phyloP scores from a whole-genome alignment of 2,329 filamentous ascomycete species.

The Magnaporthiopsis incrustans region DNA sequence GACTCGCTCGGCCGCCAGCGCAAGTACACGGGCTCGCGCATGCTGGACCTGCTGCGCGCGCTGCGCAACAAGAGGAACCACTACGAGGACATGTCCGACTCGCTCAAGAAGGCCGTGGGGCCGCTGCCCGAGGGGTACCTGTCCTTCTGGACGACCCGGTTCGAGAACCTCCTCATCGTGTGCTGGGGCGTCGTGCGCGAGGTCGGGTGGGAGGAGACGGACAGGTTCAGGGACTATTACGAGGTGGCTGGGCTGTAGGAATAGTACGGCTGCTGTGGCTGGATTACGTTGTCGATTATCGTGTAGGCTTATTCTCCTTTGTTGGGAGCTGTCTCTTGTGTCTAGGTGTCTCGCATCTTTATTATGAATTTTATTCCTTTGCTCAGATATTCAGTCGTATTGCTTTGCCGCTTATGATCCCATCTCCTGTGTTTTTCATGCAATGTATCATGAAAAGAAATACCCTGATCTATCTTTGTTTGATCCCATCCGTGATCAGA shows the following conservation, averaged over 20 bases:
- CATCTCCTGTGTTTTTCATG: too few relatives aligned
- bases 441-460: too few relatives aligned
- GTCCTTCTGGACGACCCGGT: slow-evolving; percentile 71
- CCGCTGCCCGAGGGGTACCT: slow-evolving; percentile 73
- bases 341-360: background rate
- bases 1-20: slow-evolving; percentile 88
- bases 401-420: too few relatives aligned
- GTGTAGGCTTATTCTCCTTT: background rate
- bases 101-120: slow-evolving; percentile 63
- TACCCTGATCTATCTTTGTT: too few relatives aligned
- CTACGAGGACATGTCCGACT: slow-evolving; percentile 89
- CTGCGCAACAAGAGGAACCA: slow-evolving; percentile 96
- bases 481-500: too few relatives aligned
- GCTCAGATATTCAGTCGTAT: too few relatives aligned
- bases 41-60: slow-evolving; percentile 82
- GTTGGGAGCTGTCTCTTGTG: too few relatives aligned
- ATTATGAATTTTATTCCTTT: background rate
- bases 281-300: background rate
- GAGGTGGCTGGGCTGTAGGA: slow-evolving; percentile 31
- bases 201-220: slow-evolving; percentile 52
- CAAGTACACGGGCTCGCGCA: slow-evolving; percentile 78
- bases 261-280: background rate
- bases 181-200: slow-evolving; percentile 71
- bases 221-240: slow-evolving; percentile 68
- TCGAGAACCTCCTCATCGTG: slow-evolving; percentile 68